A percentile compares a stretch with the other conserved stretches of the same genome.
These are phyloP conservation scores for Bipolaris gigantea DNA, from an alignment of 2,329 filamentous ascomycete species.

Conservation along the genomic window DNA sequence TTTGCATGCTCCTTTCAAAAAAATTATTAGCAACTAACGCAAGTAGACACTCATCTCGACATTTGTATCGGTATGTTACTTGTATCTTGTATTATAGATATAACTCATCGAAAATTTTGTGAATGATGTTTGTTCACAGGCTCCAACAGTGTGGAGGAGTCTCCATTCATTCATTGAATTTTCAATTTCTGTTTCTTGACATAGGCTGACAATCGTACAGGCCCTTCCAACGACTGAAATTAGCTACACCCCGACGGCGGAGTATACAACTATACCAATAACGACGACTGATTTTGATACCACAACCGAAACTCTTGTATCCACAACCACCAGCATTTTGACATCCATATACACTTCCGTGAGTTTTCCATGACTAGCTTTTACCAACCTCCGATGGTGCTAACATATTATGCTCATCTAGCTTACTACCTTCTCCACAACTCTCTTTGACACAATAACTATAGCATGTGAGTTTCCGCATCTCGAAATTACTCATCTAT, in stretches of 20 bases:
- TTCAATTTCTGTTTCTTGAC: background rate
- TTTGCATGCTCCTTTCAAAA: background rate
- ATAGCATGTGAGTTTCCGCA: conserved; percentile 4
- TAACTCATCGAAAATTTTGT: too few relatives aligned
- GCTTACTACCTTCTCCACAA: conserved; percentile 10
- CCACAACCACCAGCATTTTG: conserved; percentile 21
- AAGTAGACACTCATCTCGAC: conserved; percentile 21
- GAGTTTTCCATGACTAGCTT: background rate
- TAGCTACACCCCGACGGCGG: conserved; percentile 15
- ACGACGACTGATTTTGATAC: conserved; percentile 11
- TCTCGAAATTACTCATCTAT: too few relatives aligned
- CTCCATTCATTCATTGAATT: too few relatives aligned
- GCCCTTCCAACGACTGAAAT: conserved; percentile 22
- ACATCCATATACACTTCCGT: conserved; percentile 23
- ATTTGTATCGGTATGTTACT: conserved; percentile 23
- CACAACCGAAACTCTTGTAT: conserved; percentile 16
- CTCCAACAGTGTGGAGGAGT: too few relatives aligned
- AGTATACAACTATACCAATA: conserved; percentile 12
- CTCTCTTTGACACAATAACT: conserved; percentile 1
- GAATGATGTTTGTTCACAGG: background rate
- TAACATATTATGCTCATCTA: background rate
- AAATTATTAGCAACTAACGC: background rate
- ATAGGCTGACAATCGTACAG: background rate
- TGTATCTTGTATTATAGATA: too few relatives aligned
- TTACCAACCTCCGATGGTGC: background rate